Conservation (phyloP, 1,284 basidiomycete species). For the Laetiporus sulphureus region DNA sequence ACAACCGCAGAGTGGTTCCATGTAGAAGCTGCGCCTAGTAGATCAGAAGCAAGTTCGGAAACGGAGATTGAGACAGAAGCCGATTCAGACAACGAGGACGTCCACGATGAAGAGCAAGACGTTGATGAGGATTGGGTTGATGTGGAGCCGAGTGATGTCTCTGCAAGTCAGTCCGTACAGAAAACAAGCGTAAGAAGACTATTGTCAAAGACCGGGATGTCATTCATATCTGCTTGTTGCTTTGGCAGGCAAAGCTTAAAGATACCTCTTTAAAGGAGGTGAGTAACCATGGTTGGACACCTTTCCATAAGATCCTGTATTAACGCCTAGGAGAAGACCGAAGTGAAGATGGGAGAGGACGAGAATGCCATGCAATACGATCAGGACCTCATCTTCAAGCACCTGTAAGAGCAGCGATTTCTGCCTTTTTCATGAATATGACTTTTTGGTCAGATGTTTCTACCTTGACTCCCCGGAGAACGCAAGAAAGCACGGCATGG, state of each 20-base stretch:
- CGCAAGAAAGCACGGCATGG: conserved; percentile 58
- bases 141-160: conserved; percentile 10
- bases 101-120: conserved; percentile 29
- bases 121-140: conserved; percentile 27
- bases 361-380: conserved; percentile 70
- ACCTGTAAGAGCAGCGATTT: conserved; percentile 51
- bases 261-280: not conserved
- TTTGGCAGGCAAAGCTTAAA: too few relatives aligned
- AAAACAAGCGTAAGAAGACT: conserved; percentile 4
- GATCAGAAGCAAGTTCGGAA: conserved; percentile 26
- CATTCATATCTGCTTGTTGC: too few relatives aligned
- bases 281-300: not conserved
- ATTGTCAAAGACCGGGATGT: too few relatives aligned
- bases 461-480: conserved; percentile 81
- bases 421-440: not conserved
- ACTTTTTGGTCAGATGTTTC: conserved; percentile 51
- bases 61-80: conserved; percentile 58
- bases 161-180: not conserved
- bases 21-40: conserved; percentile 24
- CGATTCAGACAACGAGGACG: conserved; percentile 57
- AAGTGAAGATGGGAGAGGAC: conserved; percentile 56
- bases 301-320: too few relatives aligned
- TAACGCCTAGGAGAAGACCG: conserved; percentile 9
- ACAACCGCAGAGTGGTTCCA: conserved; percentile 61
- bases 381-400: conserved; percentile 66